Evolutionary conservation across 108 stramenopile species (phyloP).

Genomic region (Cylindrotheca fusiformis): DNA sequence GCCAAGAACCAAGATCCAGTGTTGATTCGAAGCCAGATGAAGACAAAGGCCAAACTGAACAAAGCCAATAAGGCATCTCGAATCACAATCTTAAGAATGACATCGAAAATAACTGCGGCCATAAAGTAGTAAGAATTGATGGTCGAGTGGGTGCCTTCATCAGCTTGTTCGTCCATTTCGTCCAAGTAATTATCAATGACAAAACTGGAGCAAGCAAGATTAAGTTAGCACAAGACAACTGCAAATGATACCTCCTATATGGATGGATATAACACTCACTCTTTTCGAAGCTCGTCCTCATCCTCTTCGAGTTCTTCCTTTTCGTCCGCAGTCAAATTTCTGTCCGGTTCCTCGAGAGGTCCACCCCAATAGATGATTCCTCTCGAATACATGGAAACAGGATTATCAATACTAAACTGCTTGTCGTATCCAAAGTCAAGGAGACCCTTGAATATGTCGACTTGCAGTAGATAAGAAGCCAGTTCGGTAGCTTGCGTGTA

Average conservation of each 20-base stretch:
- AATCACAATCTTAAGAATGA: slow-evolving; percentile 38
- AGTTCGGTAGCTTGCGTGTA: slow-evolving; percentile 37
- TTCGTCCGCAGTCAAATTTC: slow-evolving; percentile 6
- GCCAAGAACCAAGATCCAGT: slow-evolving; percentile 47
- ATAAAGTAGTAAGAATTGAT: slow-evolving; percentile 59
- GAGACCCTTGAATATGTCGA: slow-evolving; percentile 26
- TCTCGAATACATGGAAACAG: slow-evolving; percentile 35
- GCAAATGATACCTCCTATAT: no score
- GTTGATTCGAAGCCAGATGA: slow-evolving; percentile 39
- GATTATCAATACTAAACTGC: slow-evolving; percentile 33
- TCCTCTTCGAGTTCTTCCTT: slow-evolving; percentile 29
- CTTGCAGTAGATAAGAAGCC: slow-evolving; percentile 33
- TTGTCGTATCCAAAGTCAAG: slow-evolving; percentile 48
- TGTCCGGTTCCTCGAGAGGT: slow-evolving; percentile 16
- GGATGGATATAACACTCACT: no score
- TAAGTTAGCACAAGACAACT: no score
- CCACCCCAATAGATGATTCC: slow-evolving; percentile 51
- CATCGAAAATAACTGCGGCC: slow-evolving; percentile 43
- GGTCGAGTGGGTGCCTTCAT: slow-evolving; percentile 5
- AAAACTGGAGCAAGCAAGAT: slow-evolving; percentile 19
- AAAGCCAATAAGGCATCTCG: slow-evolving; percentile 40
- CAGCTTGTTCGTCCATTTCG: slow-evolving; percentile 30
- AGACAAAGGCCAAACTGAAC: slow-evolving; percentile 40
- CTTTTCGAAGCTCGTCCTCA: slow-evolving; percentile 25
- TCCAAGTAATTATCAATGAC: slow-evolving; percentile 36